These are phyloP conservation scores for Fusarium paranaense DNA, from an alignment of 2,329 filamentous ascomycete genomes.

Conservation along the genomic window DNA sequence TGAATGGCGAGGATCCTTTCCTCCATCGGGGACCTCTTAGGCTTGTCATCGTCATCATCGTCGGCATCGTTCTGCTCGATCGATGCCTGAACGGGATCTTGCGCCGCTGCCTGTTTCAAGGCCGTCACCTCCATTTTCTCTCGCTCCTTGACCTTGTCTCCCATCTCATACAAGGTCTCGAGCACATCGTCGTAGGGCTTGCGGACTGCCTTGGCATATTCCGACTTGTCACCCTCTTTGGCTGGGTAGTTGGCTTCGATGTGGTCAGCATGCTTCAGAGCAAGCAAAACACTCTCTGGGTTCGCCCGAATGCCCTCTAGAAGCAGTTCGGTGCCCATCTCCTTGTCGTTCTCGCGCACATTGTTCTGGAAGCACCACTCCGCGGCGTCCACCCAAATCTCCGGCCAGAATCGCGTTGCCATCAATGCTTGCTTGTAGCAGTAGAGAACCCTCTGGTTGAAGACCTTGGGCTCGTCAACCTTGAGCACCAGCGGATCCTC, in stretches of 20 bases:
- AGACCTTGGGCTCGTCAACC: constrained; percentile 80
- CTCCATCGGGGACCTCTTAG: constrained; percentile 70
- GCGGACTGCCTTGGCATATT: constrained; percentile 82
- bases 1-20: constrained; percentile 71
- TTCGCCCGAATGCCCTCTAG: constrained; percentile 87
- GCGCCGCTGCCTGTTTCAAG: constrained; percentile 64
- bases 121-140: constrained; percentile 69
- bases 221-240: constrained; percentile 81
- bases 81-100: constrained; percentile 52
- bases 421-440: constrained; percentile 95
- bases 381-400: constrained; percentile 94
- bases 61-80: constrained; percentile 64
- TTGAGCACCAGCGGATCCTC: constrained; percentile 89
- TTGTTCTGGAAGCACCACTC: constrained; percentile 90
- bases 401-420: constrained; percentile 93
- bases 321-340: constrained; percentile 79
- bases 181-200: constrained; percentile 87
- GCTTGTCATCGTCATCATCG: constrained; percentile 54
- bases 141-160: constrained; percentile 76
- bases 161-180: constrained; percentile 87
- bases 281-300: constrained; percentile 90
- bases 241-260: constrained; percentile 82
- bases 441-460: constrained; percentile 84
- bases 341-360: constrained; percentile 69
- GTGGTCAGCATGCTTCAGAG: constrained; percentile 89